Conservation (phyloP, 148 eudicot species). For the Rhododendron williamsianum region DNA sequence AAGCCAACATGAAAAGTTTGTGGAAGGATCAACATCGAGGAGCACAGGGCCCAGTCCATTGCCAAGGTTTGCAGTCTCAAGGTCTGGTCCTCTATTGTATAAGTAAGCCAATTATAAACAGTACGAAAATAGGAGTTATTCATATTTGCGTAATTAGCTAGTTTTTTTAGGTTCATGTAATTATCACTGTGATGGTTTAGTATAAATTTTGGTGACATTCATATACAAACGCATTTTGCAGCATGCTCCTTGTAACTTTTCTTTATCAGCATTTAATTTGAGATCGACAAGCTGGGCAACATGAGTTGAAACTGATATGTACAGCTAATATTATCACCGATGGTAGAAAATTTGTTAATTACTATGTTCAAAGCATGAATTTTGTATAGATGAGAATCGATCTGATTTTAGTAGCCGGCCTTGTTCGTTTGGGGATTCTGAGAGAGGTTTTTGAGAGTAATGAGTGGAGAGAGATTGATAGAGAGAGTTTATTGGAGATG, state of each 20-base stretch:
- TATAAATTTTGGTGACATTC: conserved; percentile 3
- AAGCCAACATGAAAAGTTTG: conserved; percentile 50
- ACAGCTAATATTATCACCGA: background rate
- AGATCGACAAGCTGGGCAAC: background rate
- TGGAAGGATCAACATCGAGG: conserved; percentile 73
- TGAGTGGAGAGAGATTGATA: too few relatives aligned
- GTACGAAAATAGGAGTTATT: background rate
- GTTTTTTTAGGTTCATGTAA: background rate
- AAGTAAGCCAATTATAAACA: conserved; percentile 25
- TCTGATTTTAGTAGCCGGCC: background rate
- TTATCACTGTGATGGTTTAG: background rate
- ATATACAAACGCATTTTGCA: background rate
- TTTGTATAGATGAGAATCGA: background rate
- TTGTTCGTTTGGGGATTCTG: too few relatives aligned
- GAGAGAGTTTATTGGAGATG: too few relatives aligned
- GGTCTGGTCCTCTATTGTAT: conserved; percentile 91
- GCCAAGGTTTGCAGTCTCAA: conserved; percentile 88
- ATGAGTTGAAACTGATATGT: background rate
- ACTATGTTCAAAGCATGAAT: background rate
- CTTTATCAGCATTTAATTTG: background rate
- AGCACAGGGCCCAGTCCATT: conserved; percentile 88
- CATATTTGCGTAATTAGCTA: background rate
- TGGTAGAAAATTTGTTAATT: background rate
- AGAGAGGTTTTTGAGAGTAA: too few relatives aligned
- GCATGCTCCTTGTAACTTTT: background rate